These are phyloP conservation scores for Ophiostoma ulmi DNA, from an alignment of 2,329 filamentous ascomycete species.

Conservation along the genomic window DNA sequence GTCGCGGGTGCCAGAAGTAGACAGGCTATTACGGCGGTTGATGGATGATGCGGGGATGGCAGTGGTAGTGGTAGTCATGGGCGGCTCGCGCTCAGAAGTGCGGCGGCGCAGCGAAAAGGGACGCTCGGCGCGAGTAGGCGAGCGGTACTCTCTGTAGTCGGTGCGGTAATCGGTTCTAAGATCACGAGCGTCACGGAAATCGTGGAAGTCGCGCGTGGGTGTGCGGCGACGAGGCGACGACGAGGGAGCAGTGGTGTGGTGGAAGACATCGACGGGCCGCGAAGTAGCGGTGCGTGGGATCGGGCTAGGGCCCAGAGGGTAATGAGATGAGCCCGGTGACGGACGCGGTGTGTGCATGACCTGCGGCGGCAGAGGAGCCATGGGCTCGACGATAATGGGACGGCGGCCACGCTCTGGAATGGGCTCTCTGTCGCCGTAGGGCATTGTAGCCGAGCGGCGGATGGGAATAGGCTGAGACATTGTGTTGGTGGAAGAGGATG, in stretches of 20 bases:
- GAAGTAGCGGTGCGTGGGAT: neutral
- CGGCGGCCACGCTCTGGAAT: constrained; percentile 27
- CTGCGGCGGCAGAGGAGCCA: constrained; percentile 22
- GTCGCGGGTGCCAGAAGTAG: neutral
- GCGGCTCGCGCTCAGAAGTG: constrained; percentile 4
- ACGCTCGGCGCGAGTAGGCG: neutral
- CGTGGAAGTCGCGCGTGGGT: constrained; percentile 2
- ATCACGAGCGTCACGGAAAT: constrained; percentile 2
- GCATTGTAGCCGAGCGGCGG: constrained; percentile 31
- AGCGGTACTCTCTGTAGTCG: constrained; percentile 3
- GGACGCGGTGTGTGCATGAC: constrained; percentile 10
- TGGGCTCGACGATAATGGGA: constrained; percentile 28
- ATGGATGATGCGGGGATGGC: neutral
- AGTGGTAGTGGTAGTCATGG: neutral
- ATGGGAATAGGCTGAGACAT: constrained; percentile 28
- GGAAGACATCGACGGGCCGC: constrained; percentile 13
- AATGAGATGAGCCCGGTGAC: neutral
- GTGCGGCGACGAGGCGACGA: neutral
- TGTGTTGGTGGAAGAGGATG: constrained; percentile 19
- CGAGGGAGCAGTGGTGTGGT: neutral
- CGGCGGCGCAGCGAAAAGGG: constrained; percentile 6
- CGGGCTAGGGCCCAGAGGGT: constrained; percentile 10
- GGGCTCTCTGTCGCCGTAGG: constrained; percentile 27
- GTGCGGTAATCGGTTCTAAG: neutral
- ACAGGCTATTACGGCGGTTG: constrained; percentile 4